phyloP scores from a whole-genome alignment of 345 rosid species.

The Isatis tinctoria region DNA sequence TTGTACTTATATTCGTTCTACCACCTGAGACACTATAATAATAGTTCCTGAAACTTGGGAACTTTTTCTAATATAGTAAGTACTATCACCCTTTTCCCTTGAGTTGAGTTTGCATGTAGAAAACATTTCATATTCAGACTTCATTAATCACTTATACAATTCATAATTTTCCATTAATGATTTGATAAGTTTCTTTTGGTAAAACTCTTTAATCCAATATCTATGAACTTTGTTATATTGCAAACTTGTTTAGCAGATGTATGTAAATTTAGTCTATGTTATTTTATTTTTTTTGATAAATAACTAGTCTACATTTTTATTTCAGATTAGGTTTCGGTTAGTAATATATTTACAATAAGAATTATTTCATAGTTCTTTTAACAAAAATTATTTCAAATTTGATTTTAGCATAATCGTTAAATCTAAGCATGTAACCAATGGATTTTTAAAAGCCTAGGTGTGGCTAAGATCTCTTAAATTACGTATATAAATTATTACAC shows the following conservation, averaged over 20 bases:
- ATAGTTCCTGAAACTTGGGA: conserved; percentile 25
- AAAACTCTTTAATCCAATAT: background rate
- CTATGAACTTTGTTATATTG: background rate
- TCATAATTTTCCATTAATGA: background rate
- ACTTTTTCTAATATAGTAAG: conserved; percentile 10
- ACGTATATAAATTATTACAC: background rate
- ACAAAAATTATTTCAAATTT: background rate
- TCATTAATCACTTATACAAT: background rate
- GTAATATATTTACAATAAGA: background rate
- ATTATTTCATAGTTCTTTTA: background rate
- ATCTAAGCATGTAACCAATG: background rate
- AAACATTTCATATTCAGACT: background rate
- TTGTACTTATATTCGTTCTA: conserved; percentile 22
- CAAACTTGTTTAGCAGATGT: background rate
- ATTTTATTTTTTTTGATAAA: background rate
- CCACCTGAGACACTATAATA: conserved; percentile 27
- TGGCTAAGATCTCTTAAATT: background rate
- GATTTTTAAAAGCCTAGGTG: background rate
- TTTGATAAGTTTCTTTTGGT: background rate
- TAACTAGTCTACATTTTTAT: background rate
- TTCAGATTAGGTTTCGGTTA: background rate
- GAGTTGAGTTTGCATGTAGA: background rate
- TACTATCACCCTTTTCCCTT: background rate
- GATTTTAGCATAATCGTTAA: background rate
- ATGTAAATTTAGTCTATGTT: background rate